phyloP scores from a whole-genome alignment of 192 early-diverging fungal genomes.

The Backusella psychrophila region DNA sequence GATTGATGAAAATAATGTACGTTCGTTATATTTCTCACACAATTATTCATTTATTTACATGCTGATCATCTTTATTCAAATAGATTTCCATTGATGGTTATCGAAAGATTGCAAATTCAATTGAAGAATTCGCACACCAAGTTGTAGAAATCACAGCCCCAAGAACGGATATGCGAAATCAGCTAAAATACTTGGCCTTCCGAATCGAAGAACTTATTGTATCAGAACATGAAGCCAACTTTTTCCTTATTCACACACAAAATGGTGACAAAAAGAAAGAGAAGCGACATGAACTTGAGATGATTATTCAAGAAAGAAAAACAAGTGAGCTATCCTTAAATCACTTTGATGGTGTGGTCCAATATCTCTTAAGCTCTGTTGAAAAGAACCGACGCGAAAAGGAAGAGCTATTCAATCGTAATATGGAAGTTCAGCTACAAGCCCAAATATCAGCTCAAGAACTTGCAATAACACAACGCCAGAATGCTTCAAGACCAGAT shows the following conservation, averaged over 20 bases:
- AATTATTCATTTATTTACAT: not conserved
- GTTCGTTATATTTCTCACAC: not conserved
- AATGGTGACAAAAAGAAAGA: not conserved
- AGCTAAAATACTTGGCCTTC: not conserved
- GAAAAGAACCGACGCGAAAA: not conserved
- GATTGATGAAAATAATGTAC: not conserved
- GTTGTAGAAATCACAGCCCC: not conserved
- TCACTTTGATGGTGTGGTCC: not conserved
- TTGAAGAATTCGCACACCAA: not conserved
- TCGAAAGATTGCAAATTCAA: not conserved
- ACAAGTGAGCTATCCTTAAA: not conserved
- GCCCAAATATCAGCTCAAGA: not conserved
- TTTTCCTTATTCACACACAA: not conserved
- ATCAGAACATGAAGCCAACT: not conserved
- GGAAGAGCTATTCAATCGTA: not conserved
- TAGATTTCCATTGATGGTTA: constrained; percentile 1
- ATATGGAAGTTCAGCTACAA: not conserved
- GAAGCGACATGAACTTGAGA: not conserved
- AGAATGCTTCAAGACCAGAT: not conserved
- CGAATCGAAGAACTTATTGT: not conserved
- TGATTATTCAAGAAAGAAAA: not conserved
- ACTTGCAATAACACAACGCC: not conserved
- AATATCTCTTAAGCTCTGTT: not conserved
- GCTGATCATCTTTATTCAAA: not conserved
- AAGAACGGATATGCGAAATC: not conserved